Evolutionary conservation across 768 basidiomycete species (phyloP), one percentile per base, ranked within the genome.

Genomic region (Hydnum rufescens): DNA sequence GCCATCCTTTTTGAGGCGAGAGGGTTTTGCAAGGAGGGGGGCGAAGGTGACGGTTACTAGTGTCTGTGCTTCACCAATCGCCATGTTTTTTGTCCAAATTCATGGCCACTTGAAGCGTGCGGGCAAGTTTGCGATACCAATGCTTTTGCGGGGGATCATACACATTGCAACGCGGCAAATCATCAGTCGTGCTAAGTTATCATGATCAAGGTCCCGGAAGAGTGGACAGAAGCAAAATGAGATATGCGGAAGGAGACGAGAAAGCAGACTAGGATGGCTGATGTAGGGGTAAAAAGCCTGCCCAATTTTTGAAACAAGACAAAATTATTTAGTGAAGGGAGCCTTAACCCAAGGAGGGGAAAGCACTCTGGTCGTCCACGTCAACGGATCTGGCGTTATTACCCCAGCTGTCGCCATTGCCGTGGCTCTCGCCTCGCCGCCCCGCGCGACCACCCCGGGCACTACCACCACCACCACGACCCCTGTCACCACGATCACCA

Each of bases 1-100:
- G 74, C 84, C 60, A 73, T 93, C 39, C 67, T 97, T 54, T 84
- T 74, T 60, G 77, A 84, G 62, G 72, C 84, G 63, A 77, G 79
- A 58, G 93, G 93, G 2, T 97, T 93, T 65, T 88, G 81, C 63
- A 87, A 81, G 64, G 93, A 96, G 64, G 90, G 89, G 6, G 86
- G 88, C 32, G 93, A 96, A 68, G 92, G 92, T 4, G 93, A 96
- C 64, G 88, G 88, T 6, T 97, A 96, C 65, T 95, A 67, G 58
- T 42, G 26, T 28, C 22, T 42, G n/a, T n/a, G n/a, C n/a, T n/a
- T n/a, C 28, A 34, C 34, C 6, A 28, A 18, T 26, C 23, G 4
- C 3, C 1, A 28, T n/a, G 39, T 19, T 51, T 30, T 39, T 25
- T 13, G 25, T 26, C 13, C n/a, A 50, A 50, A 29, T 32, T 22